Evolutionary conservation across 2,329 filamentous ascomycete species (phyloP).

Genomic region (Teratosphaeria gauchensis): DNA sequence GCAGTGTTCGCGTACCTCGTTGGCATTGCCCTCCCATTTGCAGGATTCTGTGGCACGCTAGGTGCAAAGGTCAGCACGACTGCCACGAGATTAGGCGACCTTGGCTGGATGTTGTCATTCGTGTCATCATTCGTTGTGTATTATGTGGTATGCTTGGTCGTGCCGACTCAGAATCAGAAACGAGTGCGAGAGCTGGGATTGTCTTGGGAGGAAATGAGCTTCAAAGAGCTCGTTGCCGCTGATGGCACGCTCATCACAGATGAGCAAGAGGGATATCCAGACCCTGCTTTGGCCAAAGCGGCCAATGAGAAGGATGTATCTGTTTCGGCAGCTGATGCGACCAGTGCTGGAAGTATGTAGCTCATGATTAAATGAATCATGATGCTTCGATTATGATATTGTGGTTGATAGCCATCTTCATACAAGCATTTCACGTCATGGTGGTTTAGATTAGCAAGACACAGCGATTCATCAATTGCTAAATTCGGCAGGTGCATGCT

Average conservation of each 20-base stretch:
- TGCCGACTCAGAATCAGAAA: conserved; percentile 30
- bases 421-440: too few relatives aligned
- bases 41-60: conserved; percentile 42
- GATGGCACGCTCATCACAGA: conserved; percentile 12
- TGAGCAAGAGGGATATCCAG: conserved; percentile 6
- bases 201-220: conserved; percentile 18
- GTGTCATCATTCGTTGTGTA: conserved; percentile 47
- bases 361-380: neutral
- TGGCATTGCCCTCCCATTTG: conserved; percentile 47
- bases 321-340: neutral
- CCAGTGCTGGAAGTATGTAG: neutral
- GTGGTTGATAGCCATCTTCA: too few relatives aligned
- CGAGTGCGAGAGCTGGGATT: conserved; percentile 26
- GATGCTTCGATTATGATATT: neutral
- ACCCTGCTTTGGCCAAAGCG: neutral
- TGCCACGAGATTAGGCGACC: conserved; percentile 36
- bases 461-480: neutral
- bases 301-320: neutral
- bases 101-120: conserved; percentile 58
- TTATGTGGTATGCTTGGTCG: conserved; percentile 28
- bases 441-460: neutral
- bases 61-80: conserved; percentile 26
- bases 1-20: conserved; percentile 49
- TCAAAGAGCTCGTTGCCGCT: conserved; percentile 7
- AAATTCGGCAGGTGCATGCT: neutral